Conservation (phyloP, 1,284 basidiomycete genomes). For the Malassezia japonica region DNA sequence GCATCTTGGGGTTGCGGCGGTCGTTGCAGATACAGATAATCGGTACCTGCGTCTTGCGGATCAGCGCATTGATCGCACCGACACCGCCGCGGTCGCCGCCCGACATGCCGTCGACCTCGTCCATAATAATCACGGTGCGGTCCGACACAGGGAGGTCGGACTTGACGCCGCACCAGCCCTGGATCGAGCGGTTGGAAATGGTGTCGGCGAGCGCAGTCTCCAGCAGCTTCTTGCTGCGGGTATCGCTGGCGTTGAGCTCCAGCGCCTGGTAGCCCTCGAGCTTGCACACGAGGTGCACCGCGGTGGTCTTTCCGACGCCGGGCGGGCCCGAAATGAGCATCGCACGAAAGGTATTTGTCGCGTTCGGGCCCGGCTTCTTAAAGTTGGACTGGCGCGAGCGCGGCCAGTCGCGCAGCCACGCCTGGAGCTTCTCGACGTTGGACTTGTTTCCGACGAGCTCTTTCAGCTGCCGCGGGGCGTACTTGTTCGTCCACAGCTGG, state of each 20-base stretch:
- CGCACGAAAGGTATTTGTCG: constrained; percentile 74
- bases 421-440: constrained; percentile 68
- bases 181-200: constrained; percentile 61
- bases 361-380: constrained; percentile 87
- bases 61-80: constrained; percentile 78
- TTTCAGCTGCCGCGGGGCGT: constrained; percentile 75
- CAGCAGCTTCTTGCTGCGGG: constrained; percentile 88
- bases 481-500: constrained; percentile 81
- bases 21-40: constrained; percentile 99
- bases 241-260: constrained; percentile 91
- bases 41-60: constrained; percentile 91
- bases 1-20: constrained; percentile 72
- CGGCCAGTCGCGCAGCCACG: constrained; percentile 76
- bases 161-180: constrained; percentile 57
- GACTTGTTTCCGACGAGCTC: constrained; percentile 94
- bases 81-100: constrained; percentile 92
- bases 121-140: constrained; percentile 86
- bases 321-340: constrained; percentile 85
- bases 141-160: constrained; percentile 57
- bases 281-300: constrained; percentile 82
- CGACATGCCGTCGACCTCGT: constrained; percentile 98
- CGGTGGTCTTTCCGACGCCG: constrained; percentile 95
- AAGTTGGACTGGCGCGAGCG: constrained; percentile 51
- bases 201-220: constrained; percentile 57
- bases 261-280: constrained; percentile 80